Evolutionary conservation across 257 asterid genomes (phyloP), one percentile per base, ranked within the genome.

Genomic region (Ligustrum vulgare): DNA sequence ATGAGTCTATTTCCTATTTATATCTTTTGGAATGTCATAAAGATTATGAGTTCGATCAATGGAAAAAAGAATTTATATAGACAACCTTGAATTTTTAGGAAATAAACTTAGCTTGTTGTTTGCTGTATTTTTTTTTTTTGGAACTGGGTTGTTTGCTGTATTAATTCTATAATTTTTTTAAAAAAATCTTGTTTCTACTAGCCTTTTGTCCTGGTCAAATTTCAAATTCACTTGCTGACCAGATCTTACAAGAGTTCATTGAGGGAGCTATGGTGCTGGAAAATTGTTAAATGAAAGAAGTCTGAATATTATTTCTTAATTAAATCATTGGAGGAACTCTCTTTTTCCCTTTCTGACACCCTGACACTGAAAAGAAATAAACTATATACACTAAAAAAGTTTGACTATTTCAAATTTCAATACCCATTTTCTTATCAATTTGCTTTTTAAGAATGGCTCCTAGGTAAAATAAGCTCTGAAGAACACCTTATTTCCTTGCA

Each of bases 401-500:
- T 28, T 28, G 1, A 28, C 31, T 28, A 28, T 28, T 0, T 28
- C 31, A 28, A 28, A 28, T 28, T 28, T 28, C 31, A 28, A 28
- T 28, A 28, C 31, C 31, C 31, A 28, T 28, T 28, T 28, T 28
- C 1, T 28, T 28, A 28, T 28, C 31, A 28, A 28, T 45, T 45
- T 31, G 67, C 54, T 69, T 58, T 69, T 43, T 37, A 39, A 47
- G 60, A 64, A 32, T 35, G 54, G 49, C 67, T 15, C 45, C 31
- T 33, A 6, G 79, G 35, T 63, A 41, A 47, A 70, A 49, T 71
- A 33, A 67, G 72, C 74, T 72, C 72, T 76, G 34, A 45, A 45
- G 6, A 45, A 45, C 4, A 37, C 31, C 25, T 45, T 56, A 71
- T 76, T 54, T 39, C 71, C 58, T 43, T 82, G 58, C 75, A 82